Evolutionary conservation across 768 basidiomycete genomes (phyloP), one percentile per base, ranked within the genome.

Genomic region (Hygrocybe punicea): DNA sequence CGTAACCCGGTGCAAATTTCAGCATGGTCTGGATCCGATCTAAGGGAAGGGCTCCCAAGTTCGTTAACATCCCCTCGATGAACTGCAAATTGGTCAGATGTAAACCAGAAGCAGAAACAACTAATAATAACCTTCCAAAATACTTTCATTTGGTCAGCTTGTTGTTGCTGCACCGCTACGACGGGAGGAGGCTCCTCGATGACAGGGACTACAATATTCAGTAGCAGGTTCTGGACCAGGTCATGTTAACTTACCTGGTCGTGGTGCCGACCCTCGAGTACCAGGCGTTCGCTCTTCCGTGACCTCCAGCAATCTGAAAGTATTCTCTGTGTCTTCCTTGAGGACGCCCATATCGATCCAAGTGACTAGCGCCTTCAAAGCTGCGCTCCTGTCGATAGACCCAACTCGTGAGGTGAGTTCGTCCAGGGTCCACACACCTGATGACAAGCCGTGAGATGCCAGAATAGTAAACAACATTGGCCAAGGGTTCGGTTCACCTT

Each of bases 1-100:
- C 85, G 70, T 94, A 96, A 4, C 84, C 86, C 4, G 87, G 89
- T 9, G 89, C 90, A 65, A 91, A 85, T 67, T 83, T 86, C 58
- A 97, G 78, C 89, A 94, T 93, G 2, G 81, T 77, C 67, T 97
- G 93, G 65, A 97, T 93, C n/a, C 89, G 82, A 58, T 91, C 87
- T 44, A 91, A 65, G 2, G 87, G 80, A 14, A 94, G 77, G 2
- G 83, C 69, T 9, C 89, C 89, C 44, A 98, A 75, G 68, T 93
- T 95, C 53, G 85, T 93, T 56, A 97, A 85, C 88, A 93, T 93
- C 25, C 90, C 92, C 71, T 91, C 87, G 58, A 95, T 89, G 72
- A 88, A 95, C 89, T 92, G 58, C 5, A 50, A 7, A 40, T 48
- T 53, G 23, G n/a, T 40, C 24, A 21, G 3, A 17, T 10, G 33